Conservation (phyloP, 2,329 filamentous ascomycete genomes). For the Tolypocladium cylindrosporum region DNA sequence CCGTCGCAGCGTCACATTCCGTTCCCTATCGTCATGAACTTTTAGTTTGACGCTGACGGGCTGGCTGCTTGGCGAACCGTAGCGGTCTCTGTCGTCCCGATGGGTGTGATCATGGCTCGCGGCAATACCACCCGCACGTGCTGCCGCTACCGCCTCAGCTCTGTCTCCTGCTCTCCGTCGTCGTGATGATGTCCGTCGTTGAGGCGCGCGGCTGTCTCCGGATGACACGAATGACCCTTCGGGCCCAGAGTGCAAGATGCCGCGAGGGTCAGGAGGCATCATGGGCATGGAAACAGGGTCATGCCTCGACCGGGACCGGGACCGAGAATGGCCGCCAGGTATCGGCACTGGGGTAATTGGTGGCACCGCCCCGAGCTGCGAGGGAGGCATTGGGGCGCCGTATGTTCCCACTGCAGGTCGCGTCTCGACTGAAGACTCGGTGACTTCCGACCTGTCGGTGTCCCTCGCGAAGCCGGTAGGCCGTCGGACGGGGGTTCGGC, state of each 20-base stretch:
- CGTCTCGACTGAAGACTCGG: slow-evolving; percentile 24
- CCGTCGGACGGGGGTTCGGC: slow-evolving; percentile 19
- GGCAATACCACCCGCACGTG: slow-evolving; percentile 36
- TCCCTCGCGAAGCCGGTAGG: slow-evolving; percentile 17
- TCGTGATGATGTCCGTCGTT: slow-evolving; percentile 34
- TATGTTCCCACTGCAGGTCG: slow-evolving; percentile 17
- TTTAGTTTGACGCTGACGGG: slow-evolving; percentile 50
- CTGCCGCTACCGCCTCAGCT: slow-evolving; percentile 36
- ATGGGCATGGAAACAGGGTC: slow-evolving; percentile 39
- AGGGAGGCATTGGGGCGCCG: slow-evolving; percentile 3
- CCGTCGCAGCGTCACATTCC: slow-evolving; percentile 51
- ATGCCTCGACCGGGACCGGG: slow-evolving; percentile 30
- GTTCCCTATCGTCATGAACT: slow-evolving; percentile 49
- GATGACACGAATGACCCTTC: slow-evolving; percentile 20
- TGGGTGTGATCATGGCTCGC: slow-evolving; percentile 29
- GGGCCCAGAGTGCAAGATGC: slow-evolving; percentile 22
- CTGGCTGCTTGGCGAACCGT: slow-evolving; percentile 31
- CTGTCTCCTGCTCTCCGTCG: slow-evolving; percentile 34
- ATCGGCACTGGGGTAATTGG: slow-evolving; percentile 3
- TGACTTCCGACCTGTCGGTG: slow-evolving; percentile 21
- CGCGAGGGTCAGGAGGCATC: slow-evolving; percentile 43
- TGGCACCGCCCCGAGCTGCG: slow-evolving; percentile 12
- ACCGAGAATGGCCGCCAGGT: slow-evolving; percentile 16
- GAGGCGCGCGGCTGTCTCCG: slow-evolving; percentile 20
- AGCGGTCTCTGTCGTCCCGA: slow-evolving; percentile 23